Conservation (phyloP, 2,329 filamentous ascomycete genomes). For the Coniochaeta prunicola region DNA sequence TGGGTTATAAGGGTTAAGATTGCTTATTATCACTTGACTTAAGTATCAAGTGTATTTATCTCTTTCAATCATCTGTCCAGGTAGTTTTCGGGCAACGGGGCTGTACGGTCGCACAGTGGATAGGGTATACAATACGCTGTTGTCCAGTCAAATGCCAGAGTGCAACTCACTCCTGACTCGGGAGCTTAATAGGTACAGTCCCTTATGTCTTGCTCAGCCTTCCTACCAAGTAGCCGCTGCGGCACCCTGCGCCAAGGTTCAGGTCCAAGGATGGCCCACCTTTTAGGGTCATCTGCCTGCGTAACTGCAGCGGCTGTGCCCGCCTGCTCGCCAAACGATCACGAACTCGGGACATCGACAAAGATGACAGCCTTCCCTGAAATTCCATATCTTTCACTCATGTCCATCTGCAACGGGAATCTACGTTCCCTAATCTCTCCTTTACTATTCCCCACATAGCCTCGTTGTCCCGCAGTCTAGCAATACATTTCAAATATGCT, state of each 20-base stretch:
- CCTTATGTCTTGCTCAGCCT: neutral
- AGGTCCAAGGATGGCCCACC: neutral
- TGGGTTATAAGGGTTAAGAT: neutral
- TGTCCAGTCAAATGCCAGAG: neutral
- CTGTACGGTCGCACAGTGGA: neutral
- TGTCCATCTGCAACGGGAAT: neutral
- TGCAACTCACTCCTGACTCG: neutral
- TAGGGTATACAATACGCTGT: neutral
- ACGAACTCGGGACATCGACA: neutral
- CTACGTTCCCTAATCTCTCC: neutral
- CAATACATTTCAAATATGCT: constrained; percentile 51
- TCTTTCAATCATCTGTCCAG: neutral
- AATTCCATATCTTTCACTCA: neutral
- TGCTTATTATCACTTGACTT: neutral
- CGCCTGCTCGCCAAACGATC: neutral
- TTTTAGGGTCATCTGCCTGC: neutral
- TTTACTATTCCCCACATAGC: neutral
- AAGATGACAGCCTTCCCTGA: neutral
- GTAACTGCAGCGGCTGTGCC: neutral
- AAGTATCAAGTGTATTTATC: neutral
- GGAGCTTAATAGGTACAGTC: neutral
- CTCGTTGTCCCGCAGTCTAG: neutral
- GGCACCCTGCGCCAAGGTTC: neutral
- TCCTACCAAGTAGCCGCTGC: neutral
- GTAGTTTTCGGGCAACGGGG: neutral